A percentile compares a stretch with the other conserved stretches of the same genome.
phyloP scores from a whole-genome alignment of 805 yeast genomes.

The Cyberlindnera xishuangbannaensis region DNA sequence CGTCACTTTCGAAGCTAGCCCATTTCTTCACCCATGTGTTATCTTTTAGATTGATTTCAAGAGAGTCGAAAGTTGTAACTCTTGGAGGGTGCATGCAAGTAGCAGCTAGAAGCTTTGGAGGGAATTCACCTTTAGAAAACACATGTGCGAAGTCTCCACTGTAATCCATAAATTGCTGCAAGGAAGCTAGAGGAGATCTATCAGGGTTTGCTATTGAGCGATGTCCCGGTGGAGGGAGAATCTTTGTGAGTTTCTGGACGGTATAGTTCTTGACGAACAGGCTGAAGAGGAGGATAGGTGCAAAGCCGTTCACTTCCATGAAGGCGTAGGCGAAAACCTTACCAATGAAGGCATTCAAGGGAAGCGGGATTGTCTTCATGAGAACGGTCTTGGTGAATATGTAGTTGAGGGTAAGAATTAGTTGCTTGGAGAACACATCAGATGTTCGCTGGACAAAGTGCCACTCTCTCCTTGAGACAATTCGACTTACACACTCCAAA shows the following conservation, averaged over 20 bases:
- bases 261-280: slow-evolving; percentile 47
- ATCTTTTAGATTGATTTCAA: slow-evolving; percentile 45
- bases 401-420: slow-evolving; percentile 9
- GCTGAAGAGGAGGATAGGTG: slow-evolving; percentile 48
- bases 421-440: slow-evolving; percentile 1
- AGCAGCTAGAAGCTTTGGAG: slow-evolving; percentile 28
- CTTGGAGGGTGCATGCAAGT: slow-evolving; percentile 36
- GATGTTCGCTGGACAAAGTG: slow-evolving; percentile 1
- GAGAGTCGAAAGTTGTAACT: slow-evolving; percentile 26
- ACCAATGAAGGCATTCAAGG: slow-evolving; percentile 44
- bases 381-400: slow-evolving; percentile 14
- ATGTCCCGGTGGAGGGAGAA: too few relatives aligned
- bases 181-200: slow-evolving; percentile 7
- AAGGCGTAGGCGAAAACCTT: slow-evolving; percentile 55
- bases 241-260: too few relatives aligned
- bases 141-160: slow-evolving; percentile 14
- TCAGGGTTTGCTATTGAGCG: too few relatives aligned
- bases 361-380: slow-evolving; percentile 14
- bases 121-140: slow-evolving; percentile 1
- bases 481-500: slow-evolving; percentile 12
- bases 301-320: slow-evolving; percentile 42
- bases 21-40: slow-evolving; percentile 54
- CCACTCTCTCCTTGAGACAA: slow-evolving; percentile 14
- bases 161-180: slow-evolving; percentile 12
- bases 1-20: slow-evolving; percentile 50